Evolutionary conservation across 2,329 filamentous ascomycete species (phyloP), one percentile per base, ranked within the genome.

Genomic region (Penicillium sp.): DNA sequence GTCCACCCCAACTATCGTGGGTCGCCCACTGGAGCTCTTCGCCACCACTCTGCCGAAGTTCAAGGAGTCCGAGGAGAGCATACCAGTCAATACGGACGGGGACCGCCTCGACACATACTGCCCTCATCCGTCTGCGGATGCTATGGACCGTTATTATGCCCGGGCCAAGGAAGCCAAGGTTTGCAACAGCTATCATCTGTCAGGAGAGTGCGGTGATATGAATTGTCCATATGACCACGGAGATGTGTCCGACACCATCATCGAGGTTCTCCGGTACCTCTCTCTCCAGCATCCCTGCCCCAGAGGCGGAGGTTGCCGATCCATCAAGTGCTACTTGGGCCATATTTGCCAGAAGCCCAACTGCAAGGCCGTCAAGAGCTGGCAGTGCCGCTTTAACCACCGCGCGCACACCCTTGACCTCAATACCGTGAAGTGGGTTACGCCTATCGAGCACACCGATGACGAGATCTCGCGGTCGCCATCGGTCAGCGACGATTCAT

Each of bases 171-270:
- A 63, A 2, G 62, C 66, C 15, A 79, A 78, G 55, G 68, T 76
- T 0, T 81, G 78, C 61, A 80, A 80, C 57, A 71, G 69, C 25
- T 71, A 72, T 50, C 74, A 79, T 48, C 65, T 81, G 0, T 67
- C 67, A 0, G 66, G 67, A 2, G 52, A 62, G 13, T 79, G 77
- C 55, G 57, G 58, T 27, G 62, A 62, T 35, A 53, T 61, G 37
- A 50, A 50, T 47, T 78, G 75, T 52, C 60, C 60, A 3, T 79
- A 70, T 55, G 76, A 80, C 43, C 78, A 81, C 56, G 62, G 56
- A 24, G 63, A 70, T 3, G 66, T 79, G 3, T 69, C 72, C 5
- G 54, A 66, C 1, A 63, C 63, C 6, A 60, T 73, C 2, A 58
- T 71, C 7, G 67, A 70, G 4, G 72, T 73, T 1, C 66, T 80